Evolutionary conservation across 345 rosid species (phyloP), one percentile per base, ranked within the genome.

Genomic region (Heritiera fomes): DNA sequence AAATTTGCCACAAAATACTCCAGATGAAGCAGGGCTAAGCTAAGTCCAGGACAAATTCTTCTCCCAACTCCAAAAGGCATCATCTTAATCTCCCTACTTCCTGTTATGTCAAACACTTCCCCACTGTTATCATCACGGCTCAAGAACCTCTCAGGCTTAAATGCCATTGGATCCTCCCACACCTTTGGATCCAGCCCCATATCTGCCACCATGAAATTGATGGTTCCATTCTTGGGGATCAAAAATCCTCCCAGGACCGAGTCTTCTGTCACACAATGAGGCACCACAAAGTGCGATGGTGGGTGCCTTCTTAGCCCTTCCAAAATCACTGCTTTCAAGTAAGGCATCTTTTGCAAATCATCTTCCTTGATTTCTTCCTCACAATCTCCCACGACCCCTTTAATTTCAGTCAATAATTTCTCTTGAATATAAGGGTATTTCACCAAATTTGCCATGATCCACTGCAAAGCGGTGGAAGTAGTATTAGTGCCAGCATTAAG

Each of bases 31-130:
- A 84, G 46, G 1, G 85, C 85, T 5, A 86, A 62, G 17, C 78
- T 73, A 23, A 82, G 65, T 32, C 81, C 89, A 0, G 89, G 89
- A 76, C 87, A 86, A 1, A 85, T 85, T 80, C 88, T 78, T 61
- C 88, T 65, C 9, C 84, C 88, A 1, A 77, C 88, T 11, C 88
- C 88, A n/a, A 85, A 85, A 7, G 86, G 87, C 87, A 85, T 85
- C 87, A 85, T 85, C 81, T 85, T 85, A 34, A 83, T 85, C 65
- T 81, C 83, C 77, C 80, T 72, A 7, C 83, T 78, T 38, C 87
- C 85, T 4, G 84, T 85, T 4, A 85, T 73, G 40, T 85, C 88
- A 9, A 66, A 66, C n/a, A 75, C 80, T 77, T 71, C 74, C 12
- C n/a, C 75, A 7, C 47, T 41, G 1, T 1, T 9, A 9, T 20